These are phyloP conservation scores for Debaryomyces hansenii DNA, from an alignment of 805 yeast species.

Conservation along the genomic window DNA sequence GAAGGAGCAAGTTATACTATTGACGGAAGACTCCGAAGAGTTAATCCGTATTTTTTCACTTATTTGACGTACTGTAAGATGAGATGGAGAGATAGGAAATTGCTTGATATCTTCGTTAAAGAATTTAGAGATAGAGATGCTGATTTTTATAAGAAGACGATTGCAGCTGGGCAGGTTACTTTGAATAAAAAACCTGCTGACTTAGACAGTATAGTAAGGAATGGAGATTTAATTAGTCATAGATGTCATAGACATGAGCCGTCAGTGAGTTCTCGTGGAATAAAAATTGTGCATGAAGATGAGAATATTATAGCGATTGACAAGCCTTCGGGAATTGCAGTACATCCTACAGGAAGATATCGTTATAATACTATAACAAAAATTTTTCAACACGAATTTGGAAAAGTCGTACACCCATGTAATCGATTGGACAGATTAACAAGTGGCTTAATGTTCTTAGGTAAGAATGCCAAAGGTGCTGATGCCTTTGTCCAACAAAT, in stretches of 20 bases:
- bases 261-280: conserved; percentile 60
- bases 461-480: conserved; percentile 78
- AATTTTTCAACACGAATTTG: conserved; percentile 69
- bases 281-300: conserved; percentile 70
- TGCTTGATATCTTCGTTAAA: conserved; percentile 74
- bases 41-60: conserved; percentile 84
- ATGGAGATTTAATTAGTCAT: conserved; percentile 84
- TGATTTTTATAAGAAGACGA: conserved; percentile 56
- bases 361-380: conserved; percentile 74
- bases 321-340: conserved; percentile 94
- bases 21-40: conserved; percentile 65
- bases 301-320: conserved; percentile 79
- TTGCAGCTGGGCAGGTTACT: conserved; percentile 64
- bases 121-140: conserved; percentile 84
- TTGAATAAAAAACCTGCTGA: conserved; percentile 67
- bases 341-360: conserved; percentile 91
- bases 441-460: conserved; percentile 90
- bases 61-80: conserved; percentile 88
- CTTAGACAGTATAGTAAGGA: conserved; percentile 63
- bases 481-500: conserved; percentile 71
- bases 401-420: conserved; percentile 69
- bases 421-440: conserved; percentile 89
- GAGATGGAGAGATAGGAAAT: conserved; percentile 85
- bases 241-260: conserved; percentile 89
- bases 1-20: conserved; percentile 58